Evolutionary conservation across 805 yeast species (phyloP).

Genomic region (Lachancea thermotolerans): DNA sequence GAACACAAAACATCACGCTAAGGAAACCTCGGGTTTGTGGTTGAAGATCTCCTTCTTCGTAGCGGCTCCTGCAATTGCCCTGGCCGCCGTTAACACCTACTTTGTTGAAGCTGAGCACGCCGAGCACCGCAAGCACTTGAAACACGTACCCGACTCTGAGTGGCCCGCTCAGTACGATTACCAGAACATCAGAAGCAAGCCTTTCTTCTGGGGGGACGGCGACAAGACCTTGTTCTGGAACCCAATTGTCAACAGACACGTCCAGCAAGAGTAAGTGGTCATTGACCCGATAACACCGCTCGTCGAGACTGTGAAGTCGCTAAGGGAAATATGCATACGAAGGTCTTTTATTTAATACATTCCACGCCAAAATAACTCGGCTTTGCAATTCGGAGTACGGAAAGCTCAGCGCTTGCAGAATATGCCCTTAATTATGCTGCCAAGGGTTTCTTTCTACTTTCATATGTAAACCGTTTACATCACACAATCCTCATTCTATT

Average conservation of each 20-base stretch:
- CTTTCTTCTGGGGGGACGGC: conserved; percentile 99
- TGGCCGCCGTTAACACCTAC: conserved; percentile 74
- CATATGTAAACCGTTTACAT: no score
- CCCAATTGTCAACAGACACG: conserved; percentile 82
- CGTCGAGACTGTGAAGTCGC: neutral
- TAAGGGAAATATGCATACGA: neutral
- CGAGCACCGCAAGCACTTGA: conserved; percentile 74
- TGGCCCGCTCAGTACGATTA: conserved; percentile 89
- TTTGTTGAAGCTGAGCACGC: conserved; percentile 83
- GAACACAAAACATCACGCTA: conserved; percentile 75
- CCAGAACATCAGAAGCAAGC: conserved; percentile 82
- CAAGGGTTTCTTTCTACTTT: no score
- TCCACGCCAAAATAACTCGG: neutral
- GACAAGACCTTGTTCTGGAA: conserved; percentile 97
- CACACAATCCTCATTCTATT: no score
- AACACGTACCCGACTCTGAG: conserved; percentile 71
- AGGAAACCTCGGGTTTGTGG: conserved; percentile 72
- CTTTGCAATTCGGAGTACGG: no score
- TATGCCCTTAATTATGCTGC: no score
- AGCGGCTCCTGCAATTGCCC: conserved; percentile 75
- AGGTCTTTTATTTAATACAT: neutral
- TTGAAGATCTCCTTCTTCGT: conserved; percentile 71
- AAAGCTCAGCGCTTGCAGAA: no score
- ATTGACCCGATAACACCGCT: neutral
- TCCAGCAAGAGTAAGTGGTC: conserved; percentile 32